A percentile compares a stretch with the other conserved stretches of the same genome.
Evolutionary conservation across 192 early-diverging fungal genomes (phyloP).

Genomic region (Physocladia obscura): DNA sequence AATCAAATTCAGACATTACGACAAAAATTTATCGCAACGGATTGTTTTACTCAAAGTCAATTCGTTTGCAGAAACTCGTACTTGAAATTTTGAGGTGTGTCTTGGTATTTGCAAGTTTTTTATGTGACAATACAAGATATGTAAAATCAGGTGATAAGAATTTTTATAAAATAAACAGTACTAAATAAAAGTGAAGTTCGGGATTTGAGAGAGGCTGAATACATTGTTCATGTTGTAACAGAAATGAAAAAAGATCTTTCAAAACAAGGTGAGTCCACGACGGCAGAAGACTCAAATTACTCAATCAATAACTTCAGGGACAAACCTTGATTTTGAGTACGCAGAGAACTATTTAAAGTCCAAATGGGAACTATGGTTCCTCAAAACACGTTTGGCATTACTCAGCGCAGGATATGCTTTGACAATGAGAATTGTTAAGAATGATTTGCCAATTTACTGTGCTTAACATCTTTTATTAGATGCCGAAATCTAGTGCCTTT

Average conservation of each 20-base stretch:
- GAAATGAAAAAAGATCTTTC: conserved; percentile 51
- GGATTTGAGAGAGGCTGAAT: conserved; percentile 53
- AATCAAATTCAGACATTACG: conserved; percentile 22
- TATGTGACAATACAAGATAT: conserved; percentile 51
- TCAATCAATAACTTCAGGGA: no score
- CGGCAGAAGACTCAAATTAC: no score
- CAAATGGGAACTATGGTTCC: conserved; percentile 54
- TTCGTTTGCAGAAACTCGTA: conserved; percentile 40
- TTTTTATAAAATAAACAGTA: background rate
- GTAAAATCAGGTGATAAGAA: conserved; percentile 35
- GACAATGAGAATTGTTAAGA: conserved; percentile 36
- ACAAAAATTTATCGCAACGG: conserved; percentile 41
- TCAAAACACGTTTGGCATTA: conserved; percentile 44
- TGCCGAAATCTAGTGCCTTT: conserved; percentile 10
- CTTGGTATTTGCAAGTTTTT: conserved; percentile 35
- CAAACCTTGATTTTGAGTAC: conserved; percentile 42
- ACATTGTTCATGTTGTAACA: conserved; percentile 45
- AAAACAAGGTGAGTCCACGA: conserved; percentile 41
- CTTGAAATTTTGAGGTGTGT: conserved; percentile 45
- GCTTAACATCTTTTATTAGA: background rate
- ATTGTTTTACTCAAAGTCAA: conserved; percentile 37
- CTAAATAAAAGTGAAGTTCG: conserved; percentile 25
- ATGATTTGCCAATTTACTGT: background rate
- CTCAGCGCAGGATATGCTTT: conserved; percentile 34
- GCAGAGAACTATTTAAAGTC: conserved; percentile 36